Evolutionary conservation across 768 basidiomycete species (phyloP).

Genomic region (Russula lepida): DNA sequence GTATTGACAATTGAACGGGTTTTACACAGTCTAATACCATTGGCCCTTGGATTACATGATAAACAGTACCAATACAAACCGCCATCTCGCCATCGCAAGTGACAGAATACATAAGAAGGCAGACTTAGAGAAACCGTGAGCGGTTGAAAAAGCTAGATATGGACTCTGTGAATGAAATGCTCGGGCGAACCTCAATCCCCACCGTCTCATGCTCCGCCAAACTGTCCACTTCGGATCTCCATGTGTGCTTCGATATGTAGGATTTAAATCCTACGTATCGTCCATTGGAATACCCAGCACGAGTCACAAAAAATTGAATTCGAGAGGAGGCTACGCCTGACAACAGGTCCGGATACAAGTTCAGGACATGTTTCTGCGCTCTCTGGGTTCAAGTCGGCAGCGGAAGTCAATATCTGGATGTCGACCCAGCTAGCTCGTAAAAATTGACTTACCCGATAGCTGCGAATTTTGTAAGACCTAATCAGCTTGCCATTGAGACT

Average conservation of each 20-base stretch:
- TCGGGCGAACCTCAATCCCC: slow-evolving; percentile 6
- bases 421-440: neutral
- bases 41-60: neutral
- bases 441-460: slow-evolving; percentile 1
- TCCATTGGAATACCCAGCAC: neutral
- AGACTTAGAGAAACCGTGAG: slow-evolving; percentile 4
- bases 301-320: slow-evolving; percentile 14
- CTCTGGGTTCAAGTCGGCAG: neutral
- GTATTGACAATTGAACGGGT: neutral
- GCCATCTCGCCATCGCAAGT: neutral
- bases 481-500: slow-evolving; percentile 10
- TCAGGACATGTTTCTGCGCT: slow-evolving; percentile 10
- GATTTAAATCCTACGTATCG: slow-evolving; percentile 9
- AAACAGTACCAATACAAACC: neutral
- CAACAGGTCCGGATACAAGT: slow-evolving; percentile 4
- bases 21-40: neutral
- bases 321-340: slow-evolving; percentile 13
- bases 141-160: slow-evolving; percentile 17
- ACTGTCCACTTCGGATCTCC: slow-evolving; percentile 2
- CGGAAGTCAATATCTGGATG: neutral
- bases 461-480: slow-evolving; percentile 8
- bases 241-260: slow-evolving; percentile 10
- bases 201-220: slow-evolving; percentile 16
- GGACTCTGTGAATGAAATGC: slow-evolving; percentile 10
- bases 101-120: slow-evolving; percentile 1